Conservation (phyloP, 75 land plant genomes). For the Picea sitchensis region DNA sequence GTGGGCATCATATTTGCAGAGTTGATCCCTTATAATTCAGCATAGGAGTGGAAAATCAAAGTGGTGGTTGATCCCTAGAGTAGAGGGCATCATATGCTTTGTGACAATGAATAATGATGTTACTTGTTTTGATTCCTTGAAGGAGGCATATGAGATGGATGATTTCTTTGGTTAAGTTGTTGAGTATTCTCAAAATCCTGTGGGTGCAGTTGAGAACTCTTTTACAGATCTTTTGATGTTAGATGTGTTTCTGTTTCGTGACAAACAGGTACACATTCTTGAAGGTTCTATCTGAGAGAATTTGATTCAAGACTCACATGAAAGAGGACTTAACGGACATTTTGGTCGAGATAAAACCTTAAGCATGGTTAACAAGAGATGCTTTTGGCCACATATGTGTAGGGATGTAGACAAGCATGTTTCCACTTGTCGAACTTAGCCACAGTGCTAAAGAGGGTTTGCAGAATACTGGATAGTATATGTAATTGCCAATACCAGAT, state of each 20-base stretch:
- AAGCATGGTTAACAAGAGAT: not conserved
- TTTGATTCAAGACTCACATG: slow-evolving; percentile 13
- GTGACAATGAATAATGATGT: not conserved
- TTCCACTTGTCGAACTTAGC: slow-evolving; percentile 5
- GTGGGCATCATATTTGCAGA: slow-evolving; percentile 9
- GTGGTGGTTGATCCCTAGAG: slow-evolving; percentile 18
- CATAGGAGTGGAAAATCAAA: slow-evolving; percentile 12
- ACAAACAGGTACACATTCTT: slow-evolving; percentile 12
- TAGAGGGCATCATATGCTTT: not conserved
- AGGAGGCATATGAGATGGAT: slow-evolving; percentile 14
- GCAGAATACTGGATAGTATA: slow-evolving; percentile 10
- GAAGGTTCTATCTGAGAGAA: not conserved
- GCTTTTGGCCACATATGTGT: slow-evolving; percentile 19
- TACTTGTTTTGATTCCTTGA: slow-evolving; percentile 13
- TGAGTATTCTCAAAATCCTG: not conserved
- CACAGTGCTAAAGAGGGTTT: slow-evolving; percentile 5
- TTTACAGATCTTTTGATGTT: not conserved
- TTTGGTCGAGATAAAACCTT: slow-evolving; percentile 23
- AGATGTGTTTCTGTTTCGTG: slow-evolving; percentile 18
- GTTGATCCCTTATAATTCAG: not conserved
- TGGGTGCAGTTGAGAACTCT: not conserved
- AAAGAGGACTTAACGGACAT: slow-evolving; percentile 16
- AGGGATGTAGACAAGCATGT: slow-evolving; percentile 15
- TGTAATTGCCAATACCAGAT: slow-evolving; percentile 11
- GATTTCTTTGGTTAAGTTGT: not conserved